phyloP scores from a whole-genome alignment of 805 yeast species.

The Pichia nakasei region DNA sequence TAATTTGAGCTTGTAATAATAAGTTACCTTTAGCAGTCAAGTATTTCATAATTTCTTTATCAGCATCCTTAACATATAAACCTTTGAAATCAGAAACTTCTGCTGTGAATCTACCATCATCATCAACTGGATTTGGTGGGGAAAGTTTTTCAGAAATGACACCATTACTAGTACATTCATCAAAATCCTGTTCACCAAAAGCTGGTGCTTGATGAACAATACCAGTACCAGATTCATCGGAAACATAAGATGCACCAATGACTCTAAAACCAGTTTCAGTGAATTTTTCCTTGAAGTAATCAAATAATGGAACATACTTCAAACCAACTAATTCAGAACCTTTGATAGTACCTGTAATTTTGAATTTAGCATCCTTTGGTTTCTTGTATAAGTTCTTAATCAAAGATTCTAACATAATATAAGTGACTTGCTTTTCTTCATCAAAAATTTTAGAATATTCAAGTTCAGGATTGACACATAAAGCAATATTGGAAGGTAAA shows the following conservation, averaged over 20 bases:
- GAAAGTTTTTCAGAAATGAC: conserved; percentile 56
- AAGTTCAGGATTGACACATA: conserved; percentile 84
- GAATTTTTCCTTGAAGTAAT: conserved; percentile 69
- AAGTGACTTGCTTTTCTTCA: conserved; percentile 74
- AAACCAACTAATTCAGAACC: conserved; percentile 77
- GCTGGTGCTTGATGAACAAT: conserved; percentile 98
- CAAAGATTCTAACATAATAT: conserved; percentile 76
- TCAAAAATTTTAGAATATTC: conserved; percentile 91
- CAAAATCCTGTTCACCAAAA: conserved; percentile 97
- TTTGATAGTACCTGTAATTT: conserved; percentile 67
- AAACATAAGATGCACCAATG: conserved; percentile 73
- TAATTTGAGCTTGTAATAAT: conserved; percentile 69
- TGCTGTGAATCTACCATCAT: conserved; percentile 72
- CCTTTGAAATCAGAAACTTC: conserved; percentile 75
- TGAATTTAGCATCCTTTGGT: conserved; percentile 83
- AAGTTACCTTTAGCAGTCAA: conserved; percentile 72
- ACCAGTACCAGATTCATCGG: conserved; percentile 97
- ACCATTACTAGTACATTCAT: conserved; percentile 68
- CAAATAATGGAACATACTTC: conserved; percentile 76
- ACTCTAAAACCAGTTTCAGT: conserved; percentile 76
- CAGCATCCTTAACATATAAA: conserved; percentile 90
- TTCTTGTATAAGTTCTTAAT: conserved; percentile 84
- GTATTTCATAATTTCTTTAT: conserved; percentile 76
- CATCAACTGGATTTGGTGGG: conserved; percentile 95
- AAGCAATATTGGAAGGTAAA: conserved; percentile 84